Base-by-base conservation (phyloP, 2,329 filamentous ascomycete species). In the Lachnellula hyalina region DNA sequence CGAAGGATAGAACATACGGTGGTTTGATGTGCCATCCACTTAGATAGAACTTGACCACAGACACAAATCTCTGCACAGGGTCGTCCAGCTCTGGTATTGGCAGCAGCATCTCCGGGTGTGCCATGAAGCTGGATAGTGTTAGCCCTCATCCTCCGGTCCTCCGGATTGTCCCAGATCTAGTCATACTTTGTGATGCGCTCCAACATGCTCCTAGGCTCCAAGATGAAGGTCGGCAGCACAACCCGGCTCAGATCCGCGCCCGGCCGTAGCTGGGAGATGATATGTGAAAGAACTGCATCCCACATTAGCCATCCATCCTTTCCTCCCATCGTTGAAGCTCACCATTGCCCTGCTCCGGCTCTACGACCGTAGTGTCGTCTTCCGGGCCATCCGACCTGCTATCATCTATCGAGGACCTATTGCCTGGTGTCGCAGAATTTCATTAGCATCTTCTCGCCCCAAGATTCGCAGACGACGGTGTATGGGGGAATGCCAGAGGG, bases 21-120 rank as follows among this genome's bases (percentile, higher is more conserved):
- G 94, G 94, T 73, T 93, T 94, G 70, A 99, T 96, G 72, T 99
- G 94, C 94, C 94, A 99, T 67, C 94, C 94, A 72, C 91, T 96
- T 45, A 99, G 78, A 73, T 99, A 99, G 73, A 99, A 99, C 74
- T 95, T 96, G 69, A 96, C 90, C 49, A 99, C 94, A 14, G 91
- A 89, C 32, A 97, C 85, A 69, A 99, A 99, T 70, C 94, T 84
- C 67, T 93, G 78, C 54, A 90, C 77, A 1, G 94, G 93, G 68
- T 99, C 93, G 50, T 97, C 89, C 64, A 96, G 89, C 47, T 83
- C 77, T 45, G 93, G 83, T 72, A 97, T 94, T 35, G 88, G 86
- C 4, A 99, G 83, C 34, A 99, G 85, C 68, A 91, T 95, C 74
- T 99, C 94, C 41, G 94, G 94, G 70, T 99, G 94, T 66, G 93